Percentiles rank a stretch among this genome's conserved stretches.
Evolutionary conservation across 192 early-diverging fungal species (phyloP).

Genomic region (Mortierella claussenii): DNA sequence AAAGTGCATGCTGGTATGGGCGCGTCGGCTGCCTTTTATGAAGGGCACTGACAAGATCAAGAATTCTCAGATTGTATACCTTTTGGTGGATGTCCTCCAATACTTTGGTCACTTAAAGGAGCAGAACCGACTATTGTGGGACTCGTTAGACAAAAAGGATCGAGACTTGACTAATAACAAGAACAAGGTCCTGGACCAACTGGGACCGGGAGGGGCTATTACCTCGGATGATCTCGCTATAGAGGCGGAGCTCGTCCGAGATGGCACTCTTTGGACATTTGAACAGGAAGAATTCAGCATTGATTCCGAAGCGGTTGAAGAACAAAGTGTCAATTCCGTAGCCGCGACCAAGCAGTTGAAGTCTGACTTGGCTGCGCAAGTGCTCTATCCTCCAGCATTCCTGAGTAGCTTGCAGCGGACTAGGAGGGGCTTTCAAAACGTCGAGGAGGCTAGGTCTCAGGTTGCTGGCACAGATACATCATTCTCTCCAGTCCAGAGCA

Average conservation of each 20-base stretch:
- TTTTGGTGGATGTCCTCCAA: conserved; percentile 25
- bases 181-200: not conserved
- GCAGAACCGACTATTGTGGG: conserved; percentile 17
- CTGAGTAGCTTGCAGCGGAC: not conserved
- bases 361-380: no score
- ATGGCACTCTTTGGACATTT: not conserved
- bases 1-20: conserved; percentile 26
- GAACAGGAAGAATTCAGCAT: not conserved
- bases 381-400: conserved; percentile 17
- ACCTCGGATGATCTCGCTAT: not conserved
- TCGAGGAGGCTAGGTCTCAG: not conserved
- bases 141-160: conserved; percentile 10
- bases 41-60: conserved; percentile 5
- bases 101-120: conserved; percentile 30
- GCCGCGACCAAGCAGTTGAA: not conserved
- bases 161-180: not conserved
- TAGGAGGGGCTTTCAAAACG: not conserved
- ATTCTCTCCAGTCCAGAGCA: no score
- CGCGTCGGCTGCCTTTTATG: conserved; percentile 24
- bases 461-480: not conserved
- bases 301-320: not conserved
- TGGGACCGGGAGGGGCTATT: conserved; percentile 5
- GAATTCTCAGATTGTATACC: conserved; percentile 13
- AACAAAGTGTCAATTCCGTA: not conserved
- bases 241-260: not conserved